Evolutionary conservation across 495 filamentous ascomycete genomes (phyloP).

Genomic region (Xylaria castorea): DNA sequence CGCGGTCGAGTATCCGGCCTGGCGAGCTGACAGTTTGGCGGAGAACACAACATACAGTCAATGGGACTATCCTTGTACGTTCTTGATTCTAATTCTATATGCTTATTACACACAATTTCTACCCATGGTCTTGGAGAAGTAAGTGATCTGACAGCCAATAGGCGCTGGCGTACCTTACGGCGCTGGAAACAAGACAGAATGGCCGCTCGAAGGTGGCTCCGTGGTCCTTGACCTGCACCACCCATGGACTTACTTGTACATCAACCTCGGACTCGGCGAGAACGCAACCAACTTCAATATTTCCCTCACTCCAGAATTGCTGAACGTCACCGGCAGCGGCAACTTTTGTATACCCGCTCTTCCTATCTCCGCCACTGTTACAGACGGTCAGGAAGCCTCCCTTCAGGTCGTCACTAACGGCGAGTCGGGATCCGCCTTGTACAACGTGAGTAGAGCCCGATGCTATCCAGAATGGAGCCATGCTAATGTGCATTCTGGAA

Average conservation of each 20-base stretch:
- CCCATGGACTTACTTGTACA: conserved; percentile 62
- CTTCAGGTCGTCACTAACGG: conserved; percentile 66
- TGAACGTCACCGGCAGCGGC: conserved; percentile 68
- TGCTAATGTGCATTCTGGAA: conserved; percentile 13
- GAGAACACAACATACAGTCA: conserved; percentile 51
- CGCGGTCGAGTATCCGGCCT: conserved; percentile 60
- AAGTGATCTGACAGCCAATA: conserved; percentile 34
- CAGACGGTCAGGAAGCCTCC: conserved; percentile 59
- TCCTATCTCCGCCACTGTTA: conserved; percentile 49
- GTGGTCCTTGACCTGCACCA: conserved; percentile 60
- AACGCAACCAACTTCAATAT: conserved; percentile 65
- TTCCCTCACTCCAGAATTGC: conserved; percentile 54
- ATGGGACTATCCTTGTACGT: conserved; percentile 65
- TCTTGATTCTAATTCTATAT: conserved; percentile 16
- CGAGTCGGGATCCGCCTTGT: conserved; percentile 57
- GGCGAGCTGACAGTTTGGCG: conserved; percentile 60
- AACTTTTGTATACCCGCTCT: conserved; percentile 63
- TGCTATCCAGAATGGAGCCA: not conserved
- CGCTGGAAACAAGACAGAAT: conserved; percentile 62
- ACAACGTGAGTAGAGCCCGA: conserved; percentile 59
- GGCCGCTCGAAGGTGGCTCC: conserved; percentile 65
- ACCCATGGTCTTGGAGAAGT: conserved; percentile 11
- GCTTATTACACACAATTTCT: not conserved
- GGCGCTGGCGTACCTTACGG: conserved; percentile 62
- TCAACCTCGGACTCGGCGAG: conserved; percentile 67